Conservation (phyloP, 805 yeast species). For the Priceomyces melissophilus region DNA sequence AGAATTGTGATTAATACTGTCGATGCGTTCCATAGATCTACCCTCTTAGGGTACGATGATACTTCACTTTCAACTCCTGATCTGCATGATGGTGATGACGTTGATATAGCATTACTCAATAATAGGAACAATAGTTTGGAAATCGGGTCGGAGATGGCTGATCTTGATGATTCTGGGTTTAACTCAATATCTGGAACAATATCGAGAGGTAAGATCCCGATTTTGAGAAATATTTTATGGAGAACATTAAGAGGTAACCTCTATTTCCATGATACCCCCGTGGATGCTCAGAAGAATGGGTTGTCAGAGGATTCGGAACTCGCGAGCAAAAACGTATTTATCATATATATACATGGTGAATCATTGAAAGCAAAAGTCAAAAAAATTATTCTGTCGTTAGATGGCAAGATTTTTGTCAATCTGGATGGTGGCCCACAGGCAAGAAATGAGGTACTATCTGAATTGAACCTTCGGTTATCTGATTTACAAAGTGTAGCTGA, state of each 20-base stretch:
- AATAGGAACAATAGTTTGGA: slow-evolving; percentile 18
- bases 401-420: slow-evolving; percentile 36
- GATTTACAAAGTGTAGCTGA: slow-evolving; percentile 33
- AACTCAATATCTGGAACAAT: slow-evolving; percentile 36
- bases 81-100: slow-evolving; percentile 21
- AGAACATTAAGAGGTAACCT: slow-evolving; percentile 42
- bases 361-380: slow-evolving; percentile 30
- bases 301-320: slow-evolving; percentile 12
- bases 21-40: slow-evolving; percentile 29
- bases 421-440: slow-evolving; percentile 27
- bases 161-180: slow-evolving; percentile 22
- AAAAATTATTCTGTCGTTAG: slow-evolving; percentile 35
- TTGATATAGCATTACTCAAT: slow-evolving; percentile 26
- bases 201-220: slow-evolving; percentile 31
- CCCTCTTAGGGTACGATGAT: slow-evolving; percentile 10
- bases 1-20: slow-evolving; percentile 31
- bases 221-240: slow-evolving; percentile 40
- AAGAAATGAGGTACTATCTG: slow-evolving; percentile 23
- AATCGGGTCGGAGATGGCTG: slow-evolving; percentile 17
- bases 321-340: slow-evolving; percentile 33
- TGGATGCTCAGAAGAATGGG: slow-evolving; percentile 19
- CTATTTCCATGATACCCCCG: slow-evolving; percentile 37
- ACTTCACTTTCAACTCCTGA: slow-evolving; percentile 15
- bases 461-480: slow-evolving; percentile 28
- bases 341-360: slow-evolving; percentile 41